phyloP scores from a whole-genome alignment of 306 rosid genomes.

The Acacia confusa region DNA sequence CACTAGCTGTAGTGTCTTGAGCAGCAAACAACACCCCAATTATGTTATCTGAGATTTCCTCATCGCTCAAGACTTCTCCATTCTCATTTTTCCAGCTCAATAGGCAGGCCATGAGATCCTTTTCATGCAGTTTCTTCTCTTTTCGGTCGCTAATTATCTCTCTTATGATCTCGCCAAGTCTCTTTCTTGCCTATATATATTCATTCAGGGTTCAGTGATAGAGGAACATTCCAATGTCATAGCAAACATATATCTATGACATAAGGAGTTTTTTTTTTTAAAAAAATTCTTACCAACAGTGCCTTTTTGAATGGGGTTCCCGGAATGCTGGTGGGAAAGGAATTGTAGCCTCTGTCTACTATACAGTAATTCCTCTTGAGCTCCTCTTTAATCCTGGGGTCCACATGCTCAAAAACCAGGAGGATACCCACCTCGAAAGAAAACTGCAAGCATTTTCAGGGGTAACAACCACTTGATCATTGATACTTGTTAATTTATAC shows the following conservation, averaged over 20 bases:
- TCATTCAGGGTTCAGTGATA: not conserved
- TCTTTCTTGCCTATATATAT: slow-evolving; percentile 63
- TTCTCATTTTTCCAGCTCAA: slow-evolving; percentile 58
- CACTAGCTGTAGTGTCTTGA: slow-evolving; percentile 92
- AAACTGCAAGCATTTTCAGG: slow-evolving; percentile 45
- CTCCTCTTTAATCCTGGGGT: slow-evolving; percentile 53
- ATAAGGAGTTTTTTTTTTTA: not conserved
- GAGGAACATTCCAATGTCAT: not conserved
- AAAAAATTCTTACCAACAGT: slow-evolving; percentile 48
- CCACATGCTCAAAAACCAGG: slow-evolving; percentile 63
- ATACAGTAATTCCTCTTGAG: slow-evolving; percentile 60
- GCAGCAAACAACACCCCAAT: slow-evolving; percentile 96
- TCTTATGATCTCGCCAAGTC: slow-evolving; percentile 55
- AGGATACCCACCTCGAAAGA: slow-evolving; percentile 86
- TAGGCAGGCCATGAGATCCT: slow-evolving; percentile 65
- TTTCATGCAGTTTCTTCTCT: slow-evolving; percentile 53
- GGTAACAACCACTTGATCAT: slow-evolving; percentile 28
- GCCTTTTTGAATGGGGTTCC: slow-evolving; percentile 78
- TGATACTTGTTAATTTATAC: not conserved
- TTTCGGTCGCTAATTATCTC: slow-evolving; percentile 66
- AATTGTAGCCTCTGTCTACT: slow-evolving; percentile 78
- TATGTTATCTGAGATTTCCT: slow-evolving; percentile 80
- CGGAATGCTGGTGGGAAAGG: slow-evolving; percentile 69
- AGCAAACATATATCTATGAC: not conserved
- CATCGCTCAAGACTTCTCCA: slow-evolving; percentile 56